Evolutionary conservation across 2,329 filamentous ascomycete genomes (phyloP).

Genomic region (Aspergillus spinulosporus): DNA sequence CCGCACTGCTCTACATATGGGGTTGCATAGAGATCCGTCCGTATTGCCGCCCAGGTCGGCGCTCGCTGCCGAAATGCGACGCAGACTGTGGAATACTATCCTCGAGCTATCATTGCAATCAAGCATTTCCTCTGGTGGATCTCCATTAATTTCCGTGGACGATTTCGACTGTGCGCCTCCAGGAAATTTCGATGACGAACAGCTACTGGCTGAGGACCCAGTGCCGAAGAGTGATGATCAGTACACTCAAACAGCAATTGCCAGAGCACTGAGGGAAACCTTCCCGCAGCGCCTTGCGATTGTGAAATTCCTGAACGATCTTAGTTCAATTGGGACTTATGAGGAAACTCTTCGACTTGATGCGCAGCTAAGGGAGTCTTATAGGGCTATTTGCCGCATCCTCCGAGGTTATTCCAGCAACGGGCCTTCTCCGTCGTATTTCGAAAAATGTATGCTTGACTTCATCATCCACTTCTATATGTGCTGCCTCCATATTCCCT

Average conservation of each 20-base stretch:
- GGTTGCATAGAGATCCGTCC: conserved; percentile 43
- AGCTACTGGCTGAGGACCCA: conserved; percentile 34
- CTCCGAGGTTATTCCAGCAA: conserved; percentile 18
- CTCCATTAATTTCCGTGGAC: conserved; percentile 35
- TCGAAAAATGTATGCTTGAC: conserved; percentile 26
- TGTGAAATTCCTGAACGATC: conserved; percentile 30
- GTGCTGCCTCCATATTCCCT: conserved; percentile 33
- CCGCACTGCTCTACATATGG: conserved; percentile 42
- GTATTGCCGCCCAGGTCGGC: conserved; percentile 28
- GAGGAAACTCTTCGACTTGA: conserved; percentile 35
- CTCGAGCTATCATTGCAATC: conserved; percentile 42
- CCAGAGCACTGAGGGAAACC: conserved; percentile 39
- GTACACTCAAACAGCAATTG: conserved; percentile 39
- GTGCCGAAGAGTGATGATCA: conserved; percentile 27
- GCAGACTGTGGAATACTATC: conserved; percentile 34
- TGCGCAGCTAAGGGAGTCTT: conserved; percentile 47
- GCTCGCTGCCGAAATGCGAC: conserved; percentile 29
- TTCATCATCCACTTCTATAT: conserved; percentile 33
- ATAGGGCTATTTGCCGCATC: conserved; percentile 43
- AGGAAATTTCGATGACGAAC: conserved; percentile 43
- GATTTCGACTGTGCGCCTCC: conserved; percentile 43
- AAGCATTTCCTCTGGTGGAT: conserved; percentile 37
- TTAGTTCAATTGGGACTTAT: conserved; percentile 24
- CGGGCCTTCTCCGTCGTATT: conserved; percentile 18
- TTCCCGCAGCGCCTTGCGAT: conserved; percentile 41